Percentiles rank a stretch among this genome's conserved stretches.
Conservation (phyloP, 805 yeast genomes). For the Sugiyamaella mastotermitis region DNA sequence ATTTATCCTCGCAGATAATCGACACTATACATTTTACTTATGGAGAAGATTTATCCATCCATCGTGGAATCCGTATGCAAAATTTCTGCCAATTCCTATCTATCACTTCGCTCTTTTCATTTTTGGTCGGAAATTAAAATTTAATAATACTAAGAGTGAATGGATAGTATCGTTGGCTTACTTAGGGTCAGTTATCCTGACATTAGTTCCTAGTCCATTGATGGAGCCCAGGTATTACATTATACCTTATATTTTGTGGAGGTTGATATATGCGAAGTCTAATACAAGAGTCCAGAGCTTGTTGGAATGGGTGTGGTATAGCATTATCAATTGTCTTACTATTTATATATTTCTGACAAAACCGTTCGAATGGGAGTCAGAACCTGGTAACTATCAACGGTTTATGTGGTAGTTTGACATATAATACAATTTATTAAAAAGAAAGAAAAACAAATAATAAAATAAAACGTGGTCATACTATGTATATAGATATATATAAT, state of each 20-base stretch:
- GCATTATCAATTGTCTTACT: slow-evolving; percentile 47
- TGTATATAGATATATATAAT: slow-evolving; percentile 4
- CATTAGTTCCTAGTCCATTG: slow-evolving; percentile 83
- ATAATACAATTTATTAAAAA: slow-evolving; percentile 2
- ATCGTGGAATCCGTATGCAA: slow-evolving; percentile 28
- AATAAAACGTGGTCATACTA: not conserved
- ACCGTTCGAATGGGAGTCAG: slow-evolving; percentile 64
- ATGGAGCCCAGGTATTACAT: slow-evolving; percentile 93
- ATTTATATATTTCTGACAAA: slow-evolving; percentile 50
- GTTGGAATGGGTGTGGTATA: slow-evolving; percentile 54
- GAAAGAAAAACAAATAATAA: not conserved
- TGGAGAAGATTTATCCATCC: slow-evolving; percentile 60
- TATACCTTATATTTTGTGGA: slow-evolving; percentile 70
- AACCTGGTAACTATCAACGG: slow-evolving; percentile 55
- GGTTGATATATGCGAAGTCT: slow-evolving; percentile 42
- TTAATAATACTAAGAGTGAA: too few species aligned
- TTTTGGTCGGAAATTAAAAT: too few species aligned
- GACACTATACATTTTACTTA: slow-evolving; percentile 87
- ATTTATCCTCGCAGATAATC: slow-evolving; percentile 84
- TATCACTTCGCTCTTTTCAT: slow-evolving; percentile 50
- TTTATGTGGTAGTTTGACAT: slow-evolving; percentile 71
- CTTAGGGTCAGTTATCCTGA: slow-evolving; percentile 45
- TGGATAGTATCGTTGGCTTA: slow-evolving; percentile 33
- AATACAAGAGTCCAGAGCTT: slow-evolving; percentile 31
- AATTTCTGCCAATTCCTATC: slow-evolving; percentile 51